Evolutionary conservation across 1,284 basidiomycete genomes (phyloP), one percentile per base, ranked within the genome.

Genomic region (Vanrija humicola): DNA sequence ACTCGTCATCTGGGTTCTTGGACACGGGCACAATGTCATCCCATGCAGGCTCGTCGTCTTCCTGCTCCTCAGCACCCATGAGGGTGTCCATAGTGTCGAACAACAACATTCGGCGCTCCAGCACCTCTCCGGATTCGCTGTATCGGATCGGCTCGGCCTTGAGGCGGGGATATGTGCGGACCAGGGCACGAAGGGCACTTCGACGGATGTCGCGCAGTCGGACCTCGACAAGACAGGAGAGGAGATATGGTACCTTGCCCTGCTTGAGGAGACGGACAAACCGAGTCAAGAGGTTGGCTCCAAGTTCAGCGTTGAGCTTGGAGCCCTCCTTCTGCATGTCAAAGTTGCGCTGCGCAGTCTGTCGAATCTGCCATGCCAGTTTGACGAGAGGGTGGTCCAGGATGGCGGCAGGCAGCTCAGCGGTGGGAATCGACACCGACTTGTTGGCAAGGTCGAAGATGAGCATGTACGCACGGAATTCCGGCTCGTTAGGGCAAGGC

Each of bases 391-490:
- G 86, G 64, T 92, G 82, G 14, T 79, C 76, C 52, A 85, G 82
- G 62, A 98, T 85, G 43, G 82, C 70, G 1, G 79, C 74, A 0
- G 93, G 90, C n/a, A 96, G 84, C 51, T 86, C 82, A 61, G 94
- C 78, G 6, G 76, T 78, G 43, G 78, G 76, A 47, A 92, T 76
- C 79, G 87, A 52, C 81, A 89, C 78, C 84, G 91, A 78, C 68
- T 85, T 77, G 84, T 94, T 89, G 39, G 90, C 85, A 42, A 96
- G 87, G 68, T 96, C 91, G 40, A 90, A 87, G 38, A 98, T 83
- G 38, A 94, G 84, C 70, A 95, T 90, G 78, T 98, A 98, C 0
- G 96, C 87, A 19, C 91, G 86, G 83, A 98, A 96, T 76, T 98
- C 95, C 46, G 96, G 83, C 70, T 98, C 93, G 53, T 88, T 88